These are phyloP conservation scores for Neurospora sp. DNA, from an alignment of 495 filamentous ascomycete genomes.

Conservation along the genomic window DNA sequence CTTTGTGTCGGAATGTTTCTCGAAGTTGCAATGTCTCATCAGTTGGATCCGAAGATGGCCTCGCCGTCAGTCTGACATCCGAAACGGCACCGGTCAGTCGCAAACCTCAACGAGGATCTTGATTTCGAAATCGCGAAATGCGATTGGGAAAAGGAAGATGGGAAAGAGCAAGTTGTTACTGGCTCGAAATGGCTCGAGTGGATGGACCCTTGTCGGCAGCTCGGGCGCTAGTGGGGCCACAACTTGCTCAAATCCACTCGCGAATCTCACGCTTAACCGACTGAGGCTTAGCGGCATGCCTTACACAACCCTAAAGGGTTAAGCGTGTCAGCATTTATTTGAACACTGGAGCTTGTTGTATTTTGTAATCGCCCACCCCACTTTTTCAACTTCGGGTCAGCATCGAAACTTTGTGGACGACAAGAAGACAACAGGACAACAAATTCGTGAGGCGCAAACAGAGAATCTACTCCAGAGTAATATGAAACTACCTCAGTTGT, in stretches of 20 bases:
- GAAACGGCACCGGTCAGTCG: background rate
- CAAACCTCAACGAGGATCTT: background rate
- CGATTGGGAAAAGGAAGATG: background rate
- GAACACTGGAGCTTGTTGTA: background rate
- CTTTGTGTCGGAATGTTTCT: background rate
- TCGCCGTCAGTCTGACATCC: background rate
- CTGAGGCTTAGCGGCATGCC: background rate
- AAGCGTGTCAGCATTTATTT: background rate
- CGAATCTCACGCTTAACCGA: background rate
- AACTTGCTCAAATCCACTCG: constrained; percentile 44
- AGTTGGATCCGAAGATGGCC: background rate
- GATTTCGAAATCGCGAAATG: background rate
- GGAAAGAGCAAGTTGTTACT: constrained; percentile 21
- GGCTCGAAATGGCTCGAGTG: constrained; percentile 2
- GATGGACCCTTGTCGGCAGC: background rate
- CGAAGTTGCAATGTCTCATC: background rate
- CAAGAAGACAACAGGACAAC: background rate
- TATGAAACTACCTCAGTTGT: no score
- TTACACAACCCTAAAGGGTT: background rate
- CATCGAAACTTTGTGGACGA: background rate
- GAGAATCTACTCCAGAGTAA: no score
- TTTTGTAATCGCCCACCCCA: background rate
- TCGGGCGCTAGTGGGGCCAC: constrained; percentile 19
- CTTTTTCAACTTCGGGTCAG: background rate
- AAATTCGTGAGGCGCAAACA: no score